Evolutionary conservation across 345 rosid genomes (phyloP), one percentile per base, ranked within the genome.

Genomic region (Euclidium syriacum): DNA sequence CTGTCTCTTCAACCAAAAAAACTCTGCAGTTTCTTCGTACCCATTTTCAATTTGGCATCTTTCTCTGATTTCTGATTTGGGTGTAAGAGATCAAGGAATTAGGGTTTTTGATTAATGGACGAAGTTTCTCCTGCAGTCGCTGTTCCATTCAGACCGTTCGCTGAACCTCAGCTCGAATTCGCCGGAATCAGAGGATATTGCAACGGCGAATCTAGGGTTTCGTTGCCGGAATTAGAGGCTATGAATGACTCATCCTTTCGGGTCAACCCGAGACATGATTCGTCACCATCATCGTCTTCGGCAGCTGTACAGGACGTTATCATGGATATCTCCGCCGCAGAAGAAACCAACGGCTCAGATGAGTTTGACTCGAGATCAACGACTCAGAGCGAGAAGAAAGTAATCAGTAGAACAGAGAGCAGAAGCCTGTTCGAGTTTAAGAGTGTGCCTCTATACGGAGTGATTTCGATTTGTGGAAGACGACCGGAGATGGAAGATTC

Each of bases 401-500:
- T 75, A 12, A 7, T 70, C 0, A 49, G 73, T 25, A 81, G 70
- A 47, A 66, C 75, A 27, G 72, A 57, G 63, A 78, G 79, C 56
- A 72, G 43, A 53, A 72, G 68, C 46, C 53, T 61, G 14, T 29
- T 65, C 15, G 74, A 68, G 59, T 42, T 53, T 20, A 73, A 76
- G 32, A 60, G 58, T 15, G 67, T 58, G 4, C 80, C 91, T 6
- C 79, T 77, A 4, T 86, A 85, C 77, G 96, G 95, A 51, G 67
- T 69, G 24, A 81, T 75, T 30, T 86, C 87, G 46, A 66, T 84
- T 10, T 70, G 91, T 47, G 95, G 95, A 16, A 78, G 78, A 65
- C 83, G 95, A 35, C 75, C 84, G 0, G 95, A 83, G 78, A 90
- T 90, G 95, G 95, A 90, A 80, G 96, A 86, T 80, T 72, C 87